Evolutionary conservation across 306 rosid species (phyloP).

Genomic region (Cucumis cinereus): DNA sequence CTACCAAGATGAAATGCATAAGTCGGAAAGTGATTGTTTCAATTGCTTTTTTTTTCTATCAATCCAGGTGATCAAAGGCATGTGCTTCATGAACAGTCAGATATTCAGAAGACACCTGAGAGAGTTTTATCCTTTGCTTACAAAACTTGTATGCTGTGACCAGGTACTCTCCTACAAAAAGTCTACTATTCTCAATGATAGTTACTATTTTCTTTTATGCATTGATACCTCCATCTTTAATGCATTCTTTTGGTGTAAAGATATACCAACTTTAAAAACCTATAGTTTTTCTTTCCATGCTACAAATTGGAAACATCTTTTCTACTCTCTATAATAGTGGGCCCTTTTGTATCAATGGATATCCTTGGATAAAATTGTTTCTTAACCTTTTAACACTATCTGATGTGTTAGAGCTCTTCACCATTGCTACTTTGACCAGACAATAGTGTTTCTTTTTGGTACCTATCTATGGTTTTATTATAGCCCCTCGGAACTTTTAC

Average conservation of each 20-base stretch:
- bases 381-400: background rate
- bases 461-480: background rate
- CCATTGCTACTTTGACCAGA: background rate
- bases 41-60: background rate
- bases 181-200: background rate
- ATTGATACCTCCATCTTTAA: too few species aligned
- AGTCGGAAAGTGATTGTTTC: background rate
- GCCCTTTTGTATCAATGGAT: too few species aligned
- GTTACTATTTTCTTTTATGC: background rate
- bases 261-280: too few species aligned
- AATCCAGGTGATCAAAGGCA: conserved; percentile 77
- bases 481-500: background rate
- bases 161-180: conserved; percentile 49
- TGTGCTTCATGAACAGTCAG: conserved; percentile 80
- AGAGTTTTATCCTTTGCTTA: conserved; percentile 88
- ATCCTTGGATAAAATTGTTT: too few species aligned
- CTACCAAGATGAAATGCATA: background rate
- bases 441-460: background rate
- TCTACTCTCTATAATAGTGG: too few species aligned
- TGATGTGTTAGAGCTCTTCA: background rate
- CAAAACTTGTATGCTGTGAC: conserved; percentile 89
- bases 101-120: conserved; percentile 84
- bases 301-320: too few species aligned
- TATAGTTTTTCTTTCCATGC: too few species aligned
- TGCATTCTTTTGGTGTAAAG: too few species aligned